Evolutionary conservation across 1,284 basidiomycete species (phyloP).

Genomic region (Rhodotorula mucilaginosa): DNA sequence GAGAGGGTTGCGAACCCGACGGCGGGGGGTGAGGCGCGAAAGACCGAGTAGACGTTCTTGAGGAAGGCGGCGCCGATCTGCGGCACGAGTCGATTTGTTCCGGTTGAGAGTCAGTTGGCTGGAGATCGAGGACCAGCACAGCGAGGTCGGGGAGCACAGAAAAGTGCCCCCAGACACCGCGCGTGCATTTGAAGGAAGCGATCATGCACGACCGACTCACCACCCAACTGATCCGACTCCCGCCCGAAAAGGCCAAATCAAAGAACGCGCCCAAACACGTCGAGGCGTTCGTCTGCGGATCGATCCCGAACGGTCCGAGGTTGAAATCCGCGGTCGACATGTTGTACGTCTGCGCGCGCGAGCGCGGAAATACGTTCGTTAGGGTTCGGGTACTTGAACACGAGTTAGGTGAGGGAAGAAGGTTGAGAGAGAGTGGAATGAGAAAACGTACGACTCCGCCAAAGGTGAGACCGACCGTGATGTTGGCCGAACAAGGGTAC

Average conservation of each 20-base stretch:
- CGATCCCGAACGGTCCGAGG: slow-evolving; percentile 43
- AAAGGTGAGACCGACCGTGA: slow-evolving; percentile 40
- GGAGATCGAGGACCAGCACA: not conserved
- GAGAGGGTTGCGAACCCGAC: slow-evolving; percentile 54
- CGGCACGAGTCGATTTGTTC: no score
- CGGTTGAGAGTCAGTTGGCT: not conserved
- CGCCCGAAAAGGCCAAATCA: slow-evolving; percentile 46
- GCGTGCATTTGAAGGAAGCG: not conserved
- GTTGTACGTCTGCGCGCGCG: slow-evolving; percentile 37
- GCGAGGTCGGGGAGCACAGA: no score
- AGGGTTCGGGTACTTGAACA: not conserved
- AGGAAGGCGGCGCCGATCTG: slow-evolving; percentile 46
- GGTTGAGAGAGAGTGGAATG: not conserved
- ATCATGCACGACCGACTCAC: slow-evolving; percentile 16
- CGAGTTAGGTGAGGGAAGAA: not conserved
- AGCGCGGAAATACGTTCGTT: not conserved
- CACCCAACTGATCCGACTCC: slow-evolving; percentile 57
- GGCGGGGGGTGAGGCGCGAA: slow-evolving; percentile 52
- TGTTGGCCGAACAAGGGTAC: slow-evolving; percentile 40
- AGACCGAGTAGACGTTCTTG: slow-evolving; percentile 50
- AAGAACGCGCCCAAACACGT: slow-evolving; percentile 47
- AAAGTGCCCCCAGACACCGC: not conserved
- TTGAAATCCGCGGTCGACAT: slow-evolving; percentile 47
- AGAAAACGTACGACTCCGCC: slow-evolving; percentile 35
- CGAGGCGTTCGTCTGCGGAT: slow-evolving; percentile 36